Evolutionary conservation across 345 rosid species (phyloP).

Genomic region (Boechera retrofracta): DNA sequence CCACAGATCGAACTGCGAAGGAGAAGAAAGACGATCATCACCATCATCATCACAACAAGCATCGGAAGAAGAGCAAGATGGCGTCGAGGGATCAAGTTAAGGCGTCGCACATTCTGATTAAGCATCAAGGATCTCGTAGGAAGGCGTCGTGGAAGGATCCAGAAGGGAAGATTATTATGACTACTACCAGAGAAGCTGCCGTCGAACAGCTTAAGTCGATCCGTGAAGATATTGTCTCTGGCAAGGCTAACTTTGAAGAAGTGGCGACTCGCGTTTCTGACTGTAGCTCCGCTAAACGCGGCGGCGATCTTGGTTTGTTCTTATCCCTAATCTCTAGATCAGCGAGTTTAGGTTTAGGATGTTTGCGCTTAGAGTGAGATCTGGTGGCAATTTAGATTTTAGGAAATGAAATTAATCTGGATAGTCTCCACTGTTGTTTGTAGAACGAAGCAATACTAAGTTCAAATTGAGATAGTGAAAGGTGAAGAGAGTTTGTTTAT

Average conservation of each 20-base stretch:
- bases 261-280: conserved; percentile 81
- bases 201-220: conserved; percentile 70
- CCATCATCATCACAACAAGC: conserved; percentile 21
- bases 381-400: background rate
- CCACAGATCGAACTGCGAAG: conserved; percentile 51
- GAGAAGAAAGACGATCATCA: conserved; percentile 35
- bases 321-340: background rate
- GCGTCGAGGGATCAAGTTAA: conserved; percentile 58
- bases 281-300: conserved; percentile 98
- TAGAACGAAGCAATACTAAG: background rate
- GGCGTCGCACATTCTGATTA: conserved; percentile 91
- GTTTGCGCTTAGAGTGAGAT: background rate
- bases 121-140: conserved; percentile 93
- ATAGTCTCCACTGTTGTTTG: background rate
- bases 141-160: conserved; percentile 99
- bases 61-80: conserved; percentile 55
- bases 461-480: background rate
- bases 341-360: conserved; percentile 22
- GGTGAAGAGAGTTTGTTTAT: background rate
- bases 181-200: conserved; percentile 73
- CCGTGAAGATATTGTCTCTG: conserved; percentile 79
- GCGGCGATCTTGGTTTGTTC: conserved; percentile 87
- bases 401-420: background rate
- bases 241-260: conserved; percentile 78
- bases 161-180: conserved; percentile 73